phyloP scores from a whole-genome alignment of 129 eudicot species.

The Oenanthe sinensis region DNA sequence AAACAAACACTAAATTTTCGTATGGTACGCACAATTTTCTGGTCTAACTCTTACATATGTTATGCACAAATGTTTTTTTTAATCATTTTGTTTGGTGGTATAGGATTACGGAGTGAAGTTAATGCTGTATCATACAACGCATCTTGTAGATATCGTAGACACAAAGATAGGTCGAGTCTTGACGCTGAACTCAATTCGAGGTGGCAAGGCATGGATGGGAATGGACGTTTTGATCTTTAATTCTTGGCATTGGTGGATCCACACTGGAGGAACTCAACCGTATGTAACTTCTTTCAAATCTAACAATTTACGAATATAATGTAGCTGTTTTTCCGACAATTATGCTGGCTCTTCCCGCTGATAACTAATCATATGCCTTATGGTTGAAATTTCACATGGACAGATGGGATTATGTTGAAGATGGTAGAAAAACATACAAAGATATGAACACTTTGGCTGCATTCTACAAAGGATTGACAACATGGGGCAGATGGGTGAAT shows the following conservation, averaged over 20 bases:
- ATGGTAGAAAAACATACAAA: constrained; percentile 12
- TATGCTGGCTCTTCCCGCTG: too few species aligned
- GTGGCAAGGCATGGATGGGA: constrained; percentile 47
- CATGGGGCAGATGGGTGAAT: constrained; percentile 25
- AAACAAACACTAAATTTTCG: background rate
- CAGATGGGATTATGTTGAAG: constrained; percentile 24
- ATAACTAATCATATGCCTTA: too few species aligned
- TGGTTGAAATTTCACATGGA: background rate
- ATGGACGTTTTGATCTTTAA: constrained; percentile 45
- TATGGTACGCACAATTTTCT: too few species aligned
- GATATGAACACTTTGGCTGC: constrained; percentile 26
- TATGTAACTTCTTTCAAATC: background rate
- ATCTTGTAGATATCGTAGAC: constrained; percentile 47
- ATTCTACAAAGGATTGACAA: constrained; percentile 17
- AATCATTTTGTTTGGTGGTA: background rate
- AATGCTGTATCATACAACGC: constrained; percentile 32
- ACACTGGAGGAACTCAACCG: constrained; percentile 34
- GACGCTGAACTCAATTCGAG: constrained; percentile 44
- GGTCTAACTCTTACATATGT: background rate
- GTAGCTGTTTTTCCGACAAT: too few species aligned
- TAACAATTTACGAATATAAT: too few species aligned
- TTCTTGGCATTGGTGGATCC: constrained; percentile 57
- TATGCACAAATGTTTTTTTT: background rate
- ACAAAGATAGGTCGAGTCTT: constrained; percentile 40
- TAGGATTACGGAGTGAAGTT: constrained; percentile 54